phyloP scores from a whole-genome alignment of 805 yeast genomes.

The Candida pini region DNA sequence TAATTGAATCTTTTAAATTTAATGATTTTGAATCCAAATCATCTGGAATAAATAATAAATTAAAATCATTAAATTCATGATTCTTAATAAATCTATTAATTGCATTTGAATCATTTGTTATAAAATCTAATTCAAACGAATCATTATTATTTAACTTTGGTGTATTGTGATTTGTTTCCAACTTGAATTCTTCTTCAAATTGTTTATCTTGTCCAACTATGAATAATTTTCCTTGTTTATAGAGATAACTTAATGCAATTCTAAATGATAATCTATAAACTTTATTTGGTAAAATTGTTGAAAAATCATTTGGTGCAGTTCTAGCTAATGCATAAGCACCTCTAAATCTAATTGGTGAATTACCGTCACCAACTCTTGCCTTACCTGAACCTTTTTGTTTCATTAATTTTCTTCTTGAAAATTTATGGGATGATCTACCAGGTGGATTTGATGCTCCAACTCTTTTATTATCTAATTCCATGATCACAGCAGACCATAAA shows the following conservation, averaged over 20 bases:
- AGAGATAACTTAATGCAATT: slow-evolving; percentile 77
- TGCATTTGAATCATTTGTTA: slow-evolving; percentile 26
- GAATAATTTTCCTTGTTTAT: slow-evolving; percentile 64
- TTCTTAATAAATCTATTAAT: slow-evolving; percentile 34
- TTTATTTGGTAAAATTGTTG: slow-evolving; percentile 69
- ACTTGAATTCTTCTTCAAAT: slow-evolving; percentile 6
- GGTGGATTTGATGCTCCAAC: slow-evolving; percentile 87
- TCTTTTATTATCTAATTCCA: slow-evolving; percentile 83
- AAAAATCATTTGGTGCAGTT: slow-evolving; percentile 83
- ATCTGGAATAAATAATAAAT: slow-evolving; percentile 63
- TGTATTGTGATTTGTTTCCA: slow-evolving; percentile 3
- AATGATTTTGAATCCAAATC: slow-evolving; percentile 33
- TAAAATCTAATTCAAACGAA: slow-evolving; percentile 22
- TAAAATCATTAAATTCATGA: slow-evolving; percentile 45
- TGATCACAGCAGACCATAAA: slow-evolving; percentile 90
- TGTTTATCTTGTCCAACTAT: slow-evolving; percentile 53
- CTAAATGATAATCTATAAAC: slow-evolving; percentile 72
- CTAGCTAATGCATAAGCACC: slow-evolving; percentile 90
- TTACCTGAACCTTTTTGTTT: slow-evolving; percentile 93
- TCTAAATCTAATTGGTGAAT: slow-evolving; percentile 85
- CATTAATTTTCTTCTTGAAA: slow-evolving; percentile 71
- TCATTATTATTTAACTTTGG: slow-evolving; percentile 20
- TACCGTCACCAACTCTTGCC: slow-evolving; percentile 95
- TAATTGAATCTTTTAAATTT: slow-evolving; percentile 59
- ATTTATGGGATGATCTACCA: slow-evolving; percentile 82